Evolutionary conservation across 1,284 basidiomycete genomes (phyloP), one percentile per base, ranked within the genome.

Genomic region (Ganoderma multipileum): DNA sequence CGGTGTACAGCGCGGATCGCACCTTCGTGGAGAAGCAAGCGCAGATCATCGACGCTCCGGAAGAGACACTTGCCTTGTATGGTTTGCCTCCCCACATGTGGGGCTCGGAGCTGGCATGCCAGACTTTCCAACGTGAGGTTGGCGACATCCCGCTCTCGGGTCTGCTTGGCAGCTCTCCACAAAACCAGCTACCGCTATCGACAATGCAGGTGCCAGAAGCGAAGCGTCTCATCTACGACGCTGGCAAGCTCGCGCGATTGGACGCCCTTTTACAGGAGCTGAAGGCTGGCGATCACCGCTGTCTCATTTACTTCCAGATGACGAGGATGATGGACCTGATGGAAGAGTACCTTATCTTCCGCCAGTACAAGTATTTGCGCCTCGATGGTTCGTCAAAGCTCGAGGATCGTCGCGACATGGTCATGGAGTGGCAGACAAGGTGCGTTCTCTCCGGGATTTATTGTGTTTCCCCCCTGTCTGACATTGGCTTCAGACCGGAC

Each of bases 251-350:
- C 50, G 95, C 96, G 47, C 90, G 95, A 60, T 86, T 99, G 61
- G 98, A 99, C 80, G 79, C 86, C 28, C 84, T 99, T 38, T 85
- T 99, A 12, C 93, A 96, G 71, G 95, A 98, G 77, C 89, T 99
- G 71, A 99, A 99, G 83, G 87, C 90, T 41, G 94, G 92, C 12
- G 97, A 97, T 66, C 98, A 99, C 81, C 91, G 97, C 61, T 96
- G 98, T 28, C 83, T 99, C 74, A 88, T 99, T 63, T 99, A 99
- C 84, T 99, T 99, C 91, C 98, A 99, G 82, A 99, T 99, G 98
- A 99, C 98, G 30, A 90, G 93, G 72, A 99, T 99, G 98, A 99
- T 99, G 91, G 97, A 99, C 79, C 85, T 99, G 69, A 97, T 99
- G 91, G 98, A 99, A 80, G 98, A 99, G 80, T 99, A 99, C 80